A percentile compares a stretch with the other conserved stretches of the same genome.
Evolutionary conservation across 371 early-diverging fungal species (phyloP).

Genomic region (Coemansia sp.): DNA sequence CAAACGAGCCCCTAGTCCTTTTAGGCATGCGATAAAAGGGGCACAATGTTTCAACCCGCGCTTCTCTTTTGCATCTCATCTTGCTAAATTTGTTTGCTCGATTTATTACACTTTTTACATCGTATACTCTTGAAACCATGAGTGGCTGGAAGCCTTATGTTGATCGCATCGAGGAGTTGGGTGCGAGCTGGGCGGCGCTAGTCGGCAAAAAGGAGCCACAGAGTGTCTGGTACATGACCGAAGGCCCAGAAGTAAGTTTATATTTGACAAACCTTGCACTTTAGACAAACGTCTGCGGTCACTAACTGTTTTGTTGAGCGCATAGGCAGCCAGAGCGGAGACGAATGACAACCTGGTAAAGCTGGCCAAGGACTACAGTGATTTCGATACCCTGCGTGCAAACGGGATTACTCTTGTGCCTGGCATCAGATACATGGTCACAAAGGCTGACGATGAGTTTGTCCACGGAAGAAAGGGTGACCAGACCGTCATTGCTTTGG

Average conservation of each 20-base stretch:
- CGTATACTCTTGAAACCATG: neutral
- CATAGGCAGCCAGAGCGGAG: constrained; percentile 1
- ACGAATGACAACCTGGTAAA: neutral
- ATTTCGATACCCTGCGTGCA: neutral
- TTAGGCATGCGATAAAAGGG: neutral
- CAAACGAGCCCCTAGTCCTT: neutral
- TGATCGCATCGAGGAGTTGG: neutral
- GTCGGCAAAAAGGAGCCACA: neutral
- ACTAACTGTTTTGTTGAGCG: neutral
- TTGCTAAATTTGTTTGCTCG: neutral
- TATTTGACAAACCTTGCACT: neutral
- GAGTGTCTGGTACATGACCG: neutral
- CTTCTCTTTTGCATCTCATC: neutral
- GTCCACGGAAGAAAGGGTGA: constrained; percentile 10
- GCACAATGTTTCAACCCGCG: neutral
- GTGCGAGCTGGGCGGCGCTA: neutral
- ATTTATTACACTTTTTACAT: neutral
- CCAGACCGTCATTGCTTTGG: constrained; percentile 2
- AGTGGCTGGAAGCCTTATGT: neutral
- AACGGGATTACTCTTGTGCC: constrained; percentile 3
- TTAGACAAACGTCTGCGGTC: neutral
- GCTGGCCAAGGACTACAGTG: neutral
- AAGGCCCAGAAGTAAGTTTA: neutral
- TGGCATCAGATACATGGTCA: constrained; percentile 19
- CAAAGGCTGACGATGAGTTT: constrained; percentile 1